Evolutionary conservation across 768 basidiomycete genomes (phyloP).

Genomic region (Hygrophorus russula): DNA sequence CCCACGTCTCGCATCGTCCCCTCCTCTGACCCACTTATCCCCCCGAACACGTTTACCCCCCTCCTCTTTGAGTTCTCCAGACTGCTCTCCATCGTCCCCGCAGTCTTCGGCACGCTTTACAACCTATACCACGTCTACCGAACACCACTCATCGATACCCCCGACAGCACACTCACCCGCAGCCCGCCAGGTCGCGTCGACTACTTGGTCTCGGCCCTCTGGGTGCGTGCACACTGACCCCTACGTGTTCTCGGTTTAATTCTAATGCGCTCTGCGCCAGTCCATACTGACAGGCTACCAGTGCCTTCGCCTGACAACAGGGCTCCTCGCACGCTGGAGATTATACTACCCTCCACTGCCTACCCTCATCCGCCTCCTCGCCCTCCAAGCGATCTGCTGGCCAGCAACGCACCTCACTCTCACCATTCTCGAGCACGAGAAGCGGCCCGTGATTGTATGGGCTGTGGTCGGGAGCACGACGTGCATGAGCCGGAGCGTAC

Average conservation of each 20-base stretch:
- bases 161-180: constrained; percentile 14
- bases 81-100: constrained; percentile 62
- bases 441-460: constrained; percentile 81
- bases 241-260: neutral
- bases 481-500: constrained; percentile 68
- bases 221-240: constrained; percentile 36
- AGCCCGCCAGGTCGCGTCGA: constrained; percentile 47
- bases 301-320: constrained; percentile 79
- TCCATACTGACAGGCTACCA: constrained; percentile 81
- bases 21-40: constrained; percentile 36
- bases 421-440: constrained; percentile 52
- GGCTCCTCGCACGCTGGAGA: constrained; percentile 82
- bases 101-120: constrained; percentile 51
- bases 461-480: constrained; percentile 85
- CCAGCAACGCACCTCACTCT: constrained; percentile 84
- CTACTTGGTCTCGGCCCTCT: constrained; percentile 55
- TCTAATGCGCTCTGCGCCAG: constrained; percentile 25
- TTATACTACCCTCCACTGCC: constrained; percentile 83
- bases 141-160: constrained; percentile 24
- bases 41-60: constrained; percentile 38
- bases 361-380: constrained; percentile 84
- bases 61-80: constrained; percentile 63
- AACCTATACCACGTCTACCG: constrained; percentile 44
- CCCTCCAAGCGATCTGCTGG: constrained; percentile 95
- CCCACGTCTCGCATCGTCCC: constrained; percentile 58